Percentiles rank a stretch among this genome's conserved stretches.
phyloP scores from a whole-genome alignment of 768 basidiomycete species.

The Termitomyces sp. region DNA sequence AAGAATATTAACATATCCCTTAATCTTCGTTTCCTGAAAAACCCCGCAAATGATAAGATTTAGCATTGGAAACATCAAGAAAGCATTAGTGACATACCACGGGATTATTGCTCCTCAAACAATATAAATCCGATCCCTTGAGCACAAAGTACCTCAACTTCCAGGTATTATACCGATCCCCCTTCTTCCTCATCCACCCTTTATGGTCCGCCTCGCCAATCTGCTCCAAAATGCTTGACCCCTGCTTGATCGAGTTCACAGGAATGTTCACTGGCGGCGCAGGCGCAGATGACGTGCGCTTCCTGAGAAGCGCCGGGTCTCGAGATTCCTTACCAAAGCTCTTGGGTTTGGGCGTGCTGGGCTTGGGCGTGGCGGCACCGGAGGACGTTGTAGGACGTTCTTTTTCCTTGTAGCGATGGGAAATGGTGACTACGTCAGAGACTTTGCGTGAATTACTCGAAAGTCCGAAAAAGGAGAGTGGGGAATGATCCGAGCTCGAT shows the following conservation, averaged over 20 bases:
- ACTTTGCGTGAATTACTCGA: constrained; percentile 36
- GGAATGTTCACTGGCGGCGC: constrained; percentile 12
- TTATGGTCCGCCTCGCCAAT: constrained; percentile 87
- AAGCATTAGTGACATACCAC: constrained; percentile 31
- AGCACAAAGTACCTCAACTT: constrained; percentile 88
- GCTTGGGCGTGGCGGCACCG: constrained; percentile 3
- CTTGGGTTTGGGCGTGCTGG: constrained; percentile 20
- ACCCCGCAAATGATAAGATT: background rate
- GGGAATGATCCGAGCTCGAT: constrained; percentile 18
- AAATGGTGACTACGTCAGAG: constrained; percentile 17
- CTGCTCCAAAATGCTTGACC: constrained; percentile 78
- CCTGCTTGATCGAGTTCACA: constrained; percentile 43
- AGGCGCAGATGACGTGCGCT: constrained; percentile 43
- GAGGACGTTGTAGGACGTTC: constrained; percentile 20
- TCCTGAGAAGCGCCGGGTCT: constrained; percentile 44
- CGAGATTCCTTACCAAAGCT: constrained; percentile 21
- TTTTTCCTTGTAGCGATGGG: constrained; percentile 21
- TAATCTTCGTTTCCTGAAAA: constrained; percentile 85
- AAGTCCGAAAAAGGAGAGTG: constrained; percentile 47
- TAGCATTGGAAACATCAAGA: background rate
- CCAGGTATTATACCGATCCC: constrained; percentile 91
- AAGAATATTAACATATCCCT: constrained; percentile 89
- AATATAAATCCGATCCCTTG: constrained; percentile 90
- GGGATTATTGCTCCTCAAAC: constrained; percentile 69
- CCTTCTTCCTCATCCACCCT: constrained; percentile 96